phyloP scores from a whole-genome alignment of 768 basidiomycete genomes.

The Lepiota venenata region DNA sequence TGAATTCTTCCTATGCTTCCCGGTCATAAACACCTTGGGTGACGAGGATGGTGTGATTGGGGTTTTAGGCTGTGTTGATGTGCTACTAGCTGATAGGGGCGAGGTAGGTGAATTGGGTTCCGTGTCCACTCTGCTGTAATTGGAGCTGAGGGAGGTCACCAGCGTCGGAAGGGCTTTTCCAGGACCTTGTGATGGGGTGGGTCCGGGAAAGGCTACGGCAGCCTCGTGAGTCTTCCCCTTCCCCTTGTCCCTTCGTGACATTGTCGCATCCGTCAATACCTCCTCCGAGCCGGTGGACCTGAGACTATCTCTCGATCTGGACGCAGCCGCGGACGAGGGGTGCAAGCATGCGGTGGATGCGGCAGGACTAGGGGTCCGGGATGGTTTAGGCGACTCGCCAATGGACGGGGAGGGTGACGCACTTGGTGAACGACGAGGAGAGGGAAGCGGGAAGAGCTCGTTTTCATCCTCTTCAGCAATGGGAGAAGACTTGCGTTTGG shows the following conservation, averaged over 20 bases:
- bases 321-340: conserved; percentile 7
- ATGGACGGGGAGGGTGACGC: conserved; percentile 18
- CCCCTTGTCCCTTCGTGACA: not conserved
- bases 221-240: not conserved
- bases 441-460: conserved; percentile 56
- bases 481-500: conserved; percentile 25
- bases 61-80: not conserved
- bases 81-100: not conserved
- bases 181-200: not conserved
- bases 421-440: conserved; percentile 52
- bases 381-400: conserved; percentile 10
- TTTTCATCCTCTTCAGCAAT: conserved; percentile 57
- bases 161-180: not conserved
- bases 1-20: conserved; percentile 21
- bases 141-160: not conserved
- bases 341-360: conserved; percentile 24
- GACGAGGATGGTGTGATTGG: not conserved
- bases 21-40: not conserved
- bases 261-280: not conserved
- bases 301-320: conserved; percentile 20
- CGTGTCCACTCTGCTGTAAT: not conserved
- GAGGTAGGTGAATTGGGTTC: conserved; percentile 3
- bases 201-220: not conserved
- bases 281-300: not conserved
- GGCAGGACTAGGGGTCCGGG: conserved; percentile 33